Evolutionary conservation across 73 alveolate genomes (phyloP).

Genomic region (Chromera velia): DNA sequence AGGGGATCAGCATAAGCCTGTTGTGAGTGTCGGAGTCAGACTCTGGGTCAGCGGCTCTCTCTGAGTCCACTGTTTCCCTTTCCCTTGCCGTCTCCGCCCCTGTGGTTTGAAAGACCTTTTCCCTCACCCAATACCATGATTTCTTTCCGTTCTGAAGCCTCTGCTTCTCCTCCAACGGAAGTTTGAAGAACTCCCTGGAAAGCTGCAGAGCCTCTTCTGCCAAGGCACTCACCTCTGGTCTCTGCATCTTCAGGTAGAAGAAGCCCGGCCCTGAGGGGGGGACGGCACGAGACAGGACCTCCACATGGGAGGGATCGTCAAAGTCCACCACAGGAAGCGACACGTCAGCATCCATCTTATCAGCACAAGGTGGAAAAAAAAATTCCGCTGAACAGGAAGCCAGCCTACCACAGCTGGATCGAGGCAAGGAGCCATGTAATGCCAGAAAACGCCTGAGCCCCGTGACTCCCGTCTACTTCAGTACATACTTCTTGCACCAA

Average conservation of each 20-base stretch:
- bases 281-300: neutral
- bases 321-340: neutral
- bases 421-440: too few species aligned
- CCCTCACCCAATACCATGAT: conserved; percentile 10
- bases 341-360: too few species aligned
- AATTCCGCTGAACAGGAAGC: too few species aligned
- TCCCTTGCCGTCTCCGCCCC: neutral
- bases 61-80: neutral
- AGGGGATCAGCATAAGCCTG: neutral
- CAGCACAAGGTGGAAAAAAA: too few species aligned
- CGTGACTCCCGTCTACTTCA: too few species aligned
- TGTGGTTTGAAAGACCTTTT: neutral
- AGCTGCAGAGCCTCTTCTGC: conserved; percentile 9
- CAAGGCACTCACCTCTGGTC: neutral
- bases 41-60: neutral
- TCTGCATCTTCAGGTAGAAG: conserved; percentile 15
- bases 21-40: neutral
- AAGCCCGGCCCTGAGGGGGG: conserved; percentile 9
- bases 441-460: too few species aligned
- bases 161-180: conserved; percentile 1
- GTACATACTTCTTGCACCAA: too few species aligned
- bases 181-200: conserved; percentile 3
- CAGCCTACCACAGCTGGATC: too few species aligned
- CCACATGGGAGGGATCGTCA: neutral
- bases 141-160: conserved; percentile 2